phyloP scores from a whole-genome alignment of 768 basidiomycete species.

The Leccinellum luteum region DNA sequence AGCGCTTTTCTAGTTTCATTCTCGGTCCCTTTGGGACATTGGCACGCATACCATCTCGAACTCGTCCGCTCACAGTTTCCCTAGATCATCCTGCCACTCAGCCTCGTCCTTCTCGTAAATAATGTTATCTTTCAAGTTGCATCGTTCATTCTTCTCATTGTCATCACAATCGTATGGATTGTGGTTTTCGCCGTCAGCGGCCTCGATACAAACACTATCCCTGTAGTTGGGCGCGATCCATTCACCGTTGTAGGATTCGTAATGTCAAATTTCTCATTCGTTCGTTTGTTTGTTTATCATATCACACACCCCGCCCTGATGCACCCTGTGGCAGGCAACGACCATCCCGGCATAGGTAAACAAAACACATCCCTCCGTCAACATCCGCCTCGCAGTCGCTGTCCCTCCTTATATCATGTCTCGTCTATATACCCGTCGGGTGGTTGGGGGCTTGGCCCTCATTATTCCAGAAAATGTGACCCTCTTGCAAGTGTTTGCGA shows the following conservation, averaged over 20 bases:
- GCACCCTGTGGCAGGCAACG: constrained; percentile 10
- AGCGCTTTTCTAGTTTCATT: too few species aligned
- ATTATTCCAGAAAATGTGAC: too few species aligned
- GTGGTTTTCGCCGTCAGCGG: constrained; percentile 7
- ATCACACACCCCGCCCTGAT: not conserved
- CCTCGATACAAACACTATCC: constrained; percentile 2
- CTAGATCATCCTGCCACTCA: too few species aligned
- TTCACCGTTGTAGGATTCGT: constrained; percentile 23
- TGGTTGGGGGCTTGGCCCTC: too few species aligned
- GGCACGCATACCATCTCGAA: too few species aligned
- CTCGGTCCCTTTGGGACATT: too few species aligned
- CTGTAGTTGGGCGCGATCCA: constrained; percentile 17
- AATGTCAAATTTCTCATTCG: constrained; percentile 26
- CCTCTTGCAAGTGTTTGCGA: constrained; percentile 18
- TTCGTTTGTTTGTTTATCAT: constrained; percentile 6
- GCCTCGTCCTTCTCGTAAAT: too few species aligned
- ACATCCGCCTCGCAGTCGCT: too few species aligned
- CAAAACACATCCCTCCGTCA: constrained; percentile 21
- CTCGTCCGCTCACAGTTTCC: not conserved
- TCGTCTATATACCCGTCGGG: too few species aligned
- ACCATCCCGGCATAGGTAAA: constrained; percentile 28
- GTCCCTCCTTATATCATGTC: too few species aligned
- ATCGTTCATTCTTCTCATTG: constrained; percentile 18
- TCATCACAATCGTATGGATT: constrained; percentile 21
- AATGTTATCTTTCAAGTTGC: constrained; percentile 24